A percentile compares a stretch with the other conserved stretches of the same genome.
Evolutionary conservation across 192 early-diverging fungal species (phyloP).

Genomic region (Ambispora gerdemannii): DNA sequence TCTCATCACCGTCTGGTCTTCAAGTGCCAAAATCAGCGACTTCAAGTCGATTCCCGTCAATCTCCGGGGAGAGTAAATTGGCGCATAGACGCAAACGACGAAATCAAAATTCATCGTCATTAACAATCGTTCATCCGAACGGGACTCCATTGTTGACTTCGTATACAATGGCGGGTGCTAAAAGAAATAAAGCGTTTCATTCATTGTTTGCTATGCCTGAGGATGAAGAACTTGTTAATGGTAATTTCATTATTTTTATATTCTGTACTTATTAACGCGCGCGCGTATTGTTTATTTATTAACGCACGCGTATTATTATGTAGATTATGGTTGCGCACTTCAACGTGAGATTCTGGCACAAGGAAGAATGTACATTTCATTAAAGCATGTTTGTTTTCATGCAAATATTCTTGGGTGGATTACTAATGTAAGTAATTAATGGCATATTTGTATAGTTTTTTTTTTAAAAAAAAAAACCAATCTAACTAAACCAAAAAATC

Average conservation of each 20-base stretch:
- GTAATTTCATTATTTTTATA: slow-evolving; percentile 11
- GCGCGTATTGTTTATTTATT: no score
- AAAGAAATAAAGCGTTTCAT: slow-evolving; percentile 52
- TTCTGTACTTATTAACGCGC: background rate
- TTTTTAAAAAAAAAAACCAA: background rate
- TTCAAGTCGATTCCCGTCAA: background rate
- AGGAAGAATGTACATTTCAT: slow-evolving; percentile 80
- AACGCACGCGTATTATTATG: background rate
- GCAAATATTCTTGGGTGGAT: slow-evolving; percentile 91
- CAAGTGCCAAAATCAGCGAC: background rate
- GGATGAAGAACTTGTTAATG: slow-evolving; percentile 53
- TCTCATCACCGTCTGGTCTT: no score
- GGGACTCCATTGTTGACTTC: background rate
- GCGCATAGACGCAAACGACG: background rate
- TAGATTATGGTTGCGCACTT: slow-evolving; percentile 82
- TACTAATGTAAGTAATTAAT: slow-evolving; percentile 54
- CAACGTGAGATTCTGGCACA: slow-evolving; percentile 89
- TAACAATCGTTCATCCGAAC: background rate
- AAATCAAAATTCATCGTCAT: background rate
- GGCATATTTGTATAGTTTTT: background rate
- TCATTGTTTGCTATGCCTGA: slow-evolving; percentile 56
- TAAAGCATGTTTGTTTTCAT: slow-evolving; percentile 79
- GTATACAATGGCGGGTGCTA: slow-evolving; percentile 35
- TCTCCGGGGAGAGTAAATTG: background rate
- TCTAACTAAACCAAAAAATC: background rate